Percentiles rank a stretch among this genome's conserved stretches.
Evolutionary conservation across 805 yeast species (phyloP).

Genomic region (Jamesozyma hellenica): DNA sequence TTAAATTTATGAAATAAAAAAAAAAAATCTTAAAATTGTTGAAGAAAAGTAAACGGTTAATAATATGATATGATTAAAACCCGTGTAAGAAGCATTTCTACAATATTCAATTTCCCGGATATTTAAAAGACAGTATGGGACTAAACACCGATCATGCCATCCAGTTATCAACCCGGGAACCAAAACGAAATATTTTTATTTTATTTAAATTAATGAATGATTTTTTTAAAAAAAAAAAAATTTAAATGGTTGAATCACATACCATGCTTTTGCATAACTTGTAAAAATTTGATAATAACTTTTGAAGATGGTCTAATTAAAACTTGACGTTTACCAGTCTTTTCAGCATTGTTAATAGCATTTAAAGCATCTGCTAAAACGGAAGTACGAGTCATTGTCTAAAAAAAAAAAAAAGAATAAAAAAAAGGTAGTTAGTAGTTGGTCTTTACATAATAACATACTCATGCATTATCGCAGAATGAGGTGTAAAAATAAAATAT

Average conservation of each 20-base stretch:
- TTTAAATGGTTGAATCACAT: too few species aligned
- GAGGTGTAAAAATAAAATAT: too few species aligned
- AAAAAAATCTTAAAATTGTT: conserved; percentile 31
- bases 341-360: conserved; percentile 97
- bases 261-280: conserved; percentile 96
- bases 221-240: too few species aligned
- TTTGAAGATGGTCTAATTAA: conserved; percentile 95
- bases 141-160: conserved; percentile 74
- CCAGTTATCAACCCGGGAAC: conserved; percentile 97
- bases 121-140: conserved; percentile 97
- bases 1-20: background rate
- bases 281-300: conserved; percentile 90
- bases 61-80: conserved; percentile 29
- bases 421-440: background rate
- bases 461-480: too few species aligned
- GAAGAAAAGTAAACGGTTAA: conserved; percentile 60
- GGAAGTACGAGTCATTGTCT: conserved; percentile 92
- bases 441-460: too few species aligned
- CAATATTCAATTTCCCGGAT: conserved; percentile 67
- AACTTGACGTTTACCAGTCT: conserved; percentile 98
- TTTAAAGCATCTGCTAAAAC: conserved; percentile 97
- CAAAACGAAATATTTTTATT: background rate
- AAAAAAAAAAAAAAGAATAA: background rate
- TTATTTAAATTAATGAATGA: too few species aligned
- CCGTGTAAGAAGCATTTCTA: conserved; percentile 64